A percentile compares a stretch with the other conserved stretches of the same genome.
These are phyloP conservation scores for Leptographium galeiforme DNA, from an alignment of 2,329 filamentous ascomycete genomes.

Conservation along the genomic window DNA sequence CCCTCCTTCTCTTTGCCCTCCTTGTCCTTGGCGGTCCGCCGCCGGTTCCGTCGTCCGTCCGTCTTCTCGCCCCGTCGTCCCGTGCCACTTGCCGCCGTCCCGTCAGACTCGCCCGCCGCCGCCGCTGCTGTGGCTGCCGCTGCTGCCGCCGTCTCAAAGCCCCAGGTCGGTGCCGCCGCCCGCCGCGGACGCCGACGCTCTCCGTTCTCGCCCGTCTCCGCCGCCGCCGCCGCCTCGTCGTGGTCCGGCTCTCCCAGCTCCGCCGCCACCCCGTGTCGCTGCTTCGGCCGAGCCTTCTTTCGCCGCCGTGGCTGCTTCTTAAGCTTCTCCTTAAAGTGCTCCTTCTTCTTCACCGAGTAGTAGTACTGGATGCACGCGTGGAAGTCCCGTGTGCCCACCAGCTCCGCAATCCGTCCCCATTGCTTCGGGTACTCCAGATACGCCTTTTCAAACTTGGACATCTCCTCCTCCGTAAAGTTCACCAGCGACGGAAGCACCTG, in stretches of 20 bases:
- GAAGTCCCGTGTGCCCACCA: slow-evolving; percentile 55
- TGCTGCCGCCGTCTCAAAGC: slow-evolving; percentile 36
- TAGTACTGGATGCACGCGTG: slow-evolving; percentile 77
- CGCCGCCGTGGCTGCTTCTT: slow-evolving; percentile 48
- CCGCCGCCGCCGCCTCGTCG: slow-evolving; percentile 31
- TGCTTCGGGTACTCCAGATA: slow-evolving; percentile 70
- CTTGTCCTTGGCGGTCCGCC: slow-evolving; percentile 24
- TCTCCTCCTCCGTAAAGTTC: slow-evolving; percentile 62
- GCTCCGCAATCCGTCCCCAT: slow-evolving; percentile 64
- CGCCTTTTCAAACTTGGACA: slow-evolving; percentile 55
- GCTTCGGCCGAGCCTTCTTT: slow-evolving; percentile 44
- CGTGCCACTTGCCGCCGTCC: slow-evolving; percentile 23
- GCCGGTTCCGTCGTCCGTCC: slow-evolving; percentile 21
- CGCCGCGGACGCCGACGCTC: slow-evolving; percentile 48
- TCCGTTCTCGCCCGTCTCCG: slow-evolving; percentile 43
- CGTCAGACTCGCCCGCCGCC: slow-evolving; percentile 22
- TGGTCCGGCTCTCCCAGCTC: slow-evolving; percentile 47
- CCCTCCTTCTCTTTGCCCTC: slow-evolving; percentile 16
- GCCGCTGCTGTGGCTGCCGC: slow-evolving; percentile 24
- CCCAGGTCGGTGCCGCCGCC: slow-evolving; percentile 59
- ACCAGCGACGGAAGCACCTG: slow-evolving; percentile 59
- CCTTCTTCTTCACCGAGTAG: slow-evolving; percentile 64
- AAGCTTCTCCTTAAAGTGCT: slow-evolving; percentile 64
- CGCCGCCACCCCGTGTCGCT: slow-evolving; percentile 44
- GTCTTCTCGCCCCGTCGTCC: slow-evolving; percentile 29